These are phyloP conservation scores for Capsicum chinense DNA, from an alignment of 257 asterid species.

Conservation along the genomic window DNA sequence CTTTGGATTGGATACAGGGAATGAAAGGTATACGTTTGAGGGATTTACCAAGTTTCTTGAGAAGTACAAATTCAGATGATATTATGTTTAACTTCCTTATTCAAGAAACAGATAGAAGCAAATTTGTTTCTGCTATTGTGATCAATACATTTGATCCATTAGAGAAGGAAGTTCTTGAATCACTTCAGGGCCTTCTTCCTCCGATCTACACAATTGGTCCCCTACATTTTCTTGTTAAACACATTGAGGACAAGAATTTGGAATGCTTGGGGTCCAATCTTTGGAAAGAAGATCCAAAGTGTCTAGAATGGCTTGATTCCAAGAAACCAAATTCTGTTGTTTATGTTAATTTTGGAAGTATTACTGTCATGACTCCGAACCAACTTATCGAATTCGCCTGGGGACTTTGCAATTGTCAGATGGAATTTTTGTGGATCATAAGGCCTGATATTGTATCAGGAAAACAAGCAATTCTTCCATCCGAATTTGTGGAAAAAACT, in stretches of 20 bases:
- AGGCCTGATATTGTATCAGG: conserved; percentile 35
- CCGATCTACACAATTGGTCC: conserved; percentile 59
- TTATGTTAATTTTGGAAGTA: conserved; percentile 52
- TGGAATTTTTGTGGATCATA: conserved; percentile 32
- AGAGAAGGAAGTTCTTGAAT: conserved; percentile 45
- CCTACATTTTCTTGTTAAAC: conserved; percentile 39
- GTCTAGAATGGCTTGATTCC: conserved; percentile 59
- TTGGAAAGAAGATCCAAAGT: conserved; percentile 53
- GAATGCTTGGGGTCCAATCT: conserved; percentile 44
- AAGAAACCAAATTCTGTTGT: conserved; percentile 45
- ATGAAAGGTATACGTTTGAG: conserved; percentile 45
- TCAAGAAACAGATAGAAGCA: conserved; percentile 33
- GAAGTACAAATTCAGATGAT: conserved; percentile 42
- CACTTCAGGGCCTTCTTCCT: conserved; percentile 42
- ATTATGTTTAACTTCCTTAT: conserved; percentile 38
- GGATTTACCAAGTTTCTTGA: conserved; percentile 53
- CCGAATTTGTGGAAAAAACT: conserved; percentile 29
- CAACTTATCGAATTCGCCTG: conserved; percentile 31
- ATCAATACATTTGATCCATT: conserved; percentile 56
- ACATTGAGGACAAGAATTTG: conserved; percentile 29
- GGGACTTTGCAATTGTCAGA: conserved; percentile 30
- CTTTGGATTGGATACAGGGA: conserved; percentile 44
- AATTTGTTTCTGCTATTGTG: conserved; percentile 45
- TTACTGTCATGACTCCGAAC: conserved; percentile 24
- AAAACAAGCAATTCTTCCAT: conserved; percentile 20